Percentiles rank a stretch among this genome's conserved stretches.
These are phyloP conservation scores for Lonicera japonica DNA, from an alignment of 129 eudicot genomes.

Conservation along the genomic window DNA sequence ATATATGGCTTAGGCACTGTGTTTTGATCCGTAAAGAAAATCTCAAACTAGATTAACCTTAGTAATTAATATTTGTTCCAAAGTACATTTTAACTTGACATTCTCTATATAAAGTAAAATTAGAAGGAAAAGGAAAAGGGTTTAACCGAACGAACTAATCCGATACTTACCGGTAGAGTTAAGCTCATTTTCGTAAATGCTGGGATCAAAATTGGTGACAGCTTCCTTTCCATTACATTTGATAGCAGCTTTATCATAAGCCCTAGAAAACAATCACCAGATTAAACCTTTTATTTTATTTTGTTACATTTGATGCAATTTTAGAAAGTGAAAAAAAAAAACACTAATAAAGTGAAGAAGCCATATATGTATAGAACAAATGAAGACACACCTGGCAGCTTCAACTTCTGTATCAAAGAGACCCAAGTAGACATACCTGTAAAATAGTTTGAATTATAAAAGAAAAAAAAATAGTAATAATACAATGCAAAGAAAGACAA, in stretches of 20 bases:
- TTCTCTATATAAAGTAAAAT: neutral
- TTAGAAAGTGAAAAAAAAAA: slow-evolving; percentile 1
- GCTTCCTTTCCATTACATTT: slow-evolving; percentile 90
- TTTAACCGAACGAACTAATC: neutral
- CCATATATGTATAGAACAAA: neutral
- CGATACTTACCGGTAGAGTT: slow-evolving; percentile 33
- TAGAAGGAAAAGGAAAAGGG: neutral
- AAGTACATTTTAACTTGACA: neutral
- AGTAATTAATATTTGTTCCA: neutral
- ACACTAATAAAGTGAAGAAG: neutral
- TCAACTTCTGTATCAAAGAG: slow-evolving; percentile 96
- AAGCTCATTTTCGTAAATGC: slow-evolving; percentile 56
- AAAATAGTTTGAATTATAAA: neutral
- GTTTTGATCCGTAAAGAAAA: too few species aligned
- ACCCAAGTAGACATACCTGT: slow-evolving; percentile 95
- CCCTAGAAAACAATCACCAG: slow-evolving; percentile 35
- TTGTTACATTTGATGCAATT: slow-evolving; percentile 1
- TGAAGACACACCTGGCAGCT: slow-evolving; percentile 84
- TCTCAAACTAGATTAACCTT: neutral
- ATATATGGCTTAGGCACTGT: too few species aligned
- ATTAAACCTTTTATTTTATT: too few species aligned
- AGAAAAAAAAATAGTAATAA: slow-evolving; percentile 11
- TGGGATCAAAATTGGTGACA: slow-evolving; percentile 83
- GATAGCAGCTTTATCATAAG: slow-evolving; percentile 88
- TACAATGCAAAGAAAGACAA: neutral